Evolutionary conservation across 768 basidiomycete genomes (phyloP), one percentile per base, ranked within the genome.

Genomic region (Lactifluus piperatus): DNA sequence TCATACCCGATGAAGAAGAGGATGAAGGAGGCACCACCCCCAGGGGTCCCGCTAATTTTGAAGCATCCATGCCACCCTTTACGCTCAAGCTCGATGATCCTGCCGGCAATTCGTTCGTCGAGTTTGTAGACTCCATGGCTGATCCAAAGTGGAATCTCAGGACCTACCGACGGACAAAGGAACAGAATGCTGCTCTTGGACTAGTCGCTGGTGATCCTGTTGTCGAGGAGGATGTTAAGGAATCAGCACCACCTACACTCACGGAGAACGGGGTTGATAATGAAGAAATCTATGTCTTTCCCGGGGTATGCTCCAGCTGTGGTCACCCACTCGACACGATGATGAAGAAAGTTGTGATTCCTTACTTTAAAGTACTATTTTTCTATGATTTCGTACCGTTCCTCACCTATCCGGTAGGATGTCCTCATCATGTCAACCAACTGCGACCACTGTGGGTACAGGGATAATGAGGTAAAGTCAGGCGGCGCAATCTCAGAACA

Each of bases 391-490:
- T 22, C 4, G 16, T 32, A 10, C 20, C 45, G n/a, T 44, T 34
- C 13, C 50, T 26, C 8, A 34, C 62, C 5, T 14, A 14, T 43
- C 48, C 20, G n/a, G 3, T 27, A 97, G 94, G 94, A 99, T 66
- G 86, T 93, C 56, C 74, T 98, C 54, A 95, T 98, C 73, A 97
- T 97, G 94, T 95, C 95, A 24, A 94, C 94, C 6, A 97, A 97
- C 70, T 98, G 97, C 70, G 91, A 94, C 58, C 72, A 75, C 52
- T 99, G 97, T 71, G 97, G 97, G 1, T 99, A 98, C 72, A 80
- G 91, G 57, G 97, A 99, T 72, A 98, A 94, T 67, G 97, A 99
- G 74, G 88, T 99, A 68, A 99, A 99, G 71, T 90, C 92, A 5
- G 92, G 95, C 22, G 75, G 85, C 2, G 94, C 94, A 1, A 91